Evolutionary conservation across 768 basidiomycete species (phyloP).

Genomic region (Termitomyces sp.): DNA sequence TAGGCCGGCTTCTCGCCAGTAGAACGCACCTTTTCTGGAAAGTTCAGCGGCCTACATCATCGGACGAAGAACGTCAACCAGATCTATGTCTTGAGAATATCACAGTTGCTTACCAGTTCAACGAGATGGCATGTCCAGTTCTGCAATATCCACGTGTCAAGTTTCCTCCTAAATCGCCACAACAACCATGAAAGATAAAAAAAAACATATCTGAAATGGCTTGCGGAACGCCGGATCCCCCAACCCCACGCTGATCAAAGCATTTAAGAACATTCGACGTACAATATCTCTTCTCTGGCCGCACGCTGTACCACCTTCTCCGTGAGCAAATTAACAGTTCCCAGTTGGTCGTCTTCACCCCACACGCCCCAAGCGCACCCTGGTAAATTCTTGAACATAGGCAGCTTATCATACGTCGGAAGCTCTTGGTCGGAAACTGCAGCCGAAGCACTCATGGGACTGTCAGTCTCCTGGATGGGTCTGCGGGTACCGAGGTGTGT

Average conservation of each 20-base stretch:
- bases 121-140: conserved; percentile 45
- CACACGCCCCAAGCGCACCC: conserved; percentile 70
- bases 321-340: conserved; percentile 62
- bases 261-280: background rate
- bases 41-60: conserved; percentile 54
- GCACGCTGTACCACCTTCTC: conserved; percentile 55
- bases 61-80: background rate
- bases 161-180: background rate
- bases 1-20: background rate
- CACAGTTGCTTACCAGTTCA: conserved; percentile 52
- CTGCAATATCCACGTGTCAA: conserved; percentile 20
- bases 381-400: conserved; percentile 43
- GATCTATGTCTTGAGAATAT: background rate
- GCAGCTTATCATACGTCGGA: conserved; percentile 32
- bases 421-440: conserved; percentile 12
- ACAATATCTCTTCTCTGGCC: conserved; percentile 52
- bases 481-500: conserved; percentile 18
- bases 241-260: background rate
- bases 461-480: background rate
- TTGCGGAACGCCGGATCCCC: background rate
- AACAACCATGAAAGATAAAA: background rate
- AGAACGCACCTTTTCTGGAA: conserved; percentile 49
- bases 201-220: background rate
- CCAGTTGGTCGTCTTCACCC: conserved; percentile 61
- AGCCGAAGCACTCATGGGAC: background rate